Evolutionary conservation across 1,139 yeast genomes (phyloP).

Genomic region (Pichia norvegensis): DNA sequence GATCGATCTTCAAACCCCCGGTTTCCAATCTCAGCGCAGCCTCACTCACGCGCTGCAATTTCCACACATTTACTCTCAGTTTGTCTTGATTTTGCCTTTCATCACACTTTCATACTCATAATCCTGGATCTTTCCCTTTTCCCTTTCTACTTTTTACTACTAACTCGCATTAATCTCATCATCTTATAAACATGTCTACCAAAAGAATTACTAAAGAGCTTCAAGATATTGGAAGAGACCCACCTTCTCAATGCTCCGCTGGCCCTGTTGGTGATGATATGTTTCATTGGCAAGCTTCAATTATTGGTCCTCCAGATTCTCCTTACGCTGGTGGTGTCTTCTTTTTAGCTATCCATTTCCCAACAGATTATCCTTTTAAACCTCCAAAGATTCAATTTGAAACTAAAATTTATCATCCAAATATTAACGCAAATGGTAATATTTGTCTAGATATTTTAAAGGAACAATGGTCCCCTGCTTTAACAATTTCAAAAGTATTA

Average conservation of each 20-base stretch:
- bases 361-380: slow-evolving; percentile 52
- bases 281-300: slow-evolving; percentile 53
- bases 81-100: too few species aligned
- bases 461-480: slow-evolving; percentile 67
- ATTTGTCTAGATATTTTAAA: slow-evolving; percentile 46
- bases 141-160: neutral
- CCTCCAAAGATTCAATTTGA: slow-evolving; percentile 56
- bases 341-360: slow-evolving; percentile 47
- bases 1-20: too few species aligned
- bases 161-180: neutral
- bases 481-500: slow-evolving; percentile 53
- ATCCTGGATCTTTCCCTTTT: neutral
- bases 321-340: slow-evolving; percentile 51
- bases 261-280: slow-evolving; percentile 93
- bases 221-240: slow-evolving; percentile 95
- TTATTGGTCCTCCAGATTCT: slow-evolving; percentile 56
- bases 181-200: slow-evolving; percentile 57
- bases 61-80: too few species aligned
- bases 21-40: too few species aligned
- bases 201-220: slow-evolving; percentile 95
- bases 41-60: too few species aligned
- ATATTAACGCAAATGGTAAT: slow-evolving; percentile 59
- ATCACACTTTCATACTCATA: too few species aligned
- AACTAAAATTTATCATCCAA: slow-evolving; percentile 68
- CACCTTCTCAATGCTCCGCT: slow-evolving; percentile 98